phyloP scores from a whole-genome alignment of 257 asterid species.

The Solanum arcanum region DNA sequence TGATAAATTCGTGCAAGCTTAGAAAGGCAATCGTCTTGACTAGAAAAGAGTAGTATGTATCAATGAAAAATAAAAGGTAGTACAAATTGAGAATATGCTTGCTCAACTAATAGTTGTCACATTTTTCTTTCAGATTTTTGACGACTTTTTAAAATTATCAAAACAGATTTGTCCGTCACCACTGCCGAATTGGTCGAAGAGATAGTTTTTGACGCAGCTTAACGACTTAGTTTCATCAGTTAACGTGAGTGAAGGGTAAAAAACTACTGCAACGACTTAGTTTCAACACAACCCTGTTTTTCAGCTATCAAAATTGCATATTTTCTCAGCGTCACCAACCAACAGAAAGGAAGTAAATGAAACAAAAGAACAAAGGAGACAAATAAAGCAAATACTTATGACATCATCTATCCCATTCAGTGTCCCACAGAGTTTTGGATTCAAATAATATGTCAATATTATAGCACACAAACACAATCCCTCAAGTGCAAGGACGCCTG shows the following conservation, averaged over 20 bases:
- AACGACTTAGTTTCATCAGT: conserved; percentile 25
- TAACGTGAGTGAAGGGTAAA: background rate
- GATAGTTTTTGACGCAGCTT: conserved; percentile 1
- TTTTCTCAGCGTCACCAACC: background rate
- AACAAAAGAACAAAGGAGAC: background rate
- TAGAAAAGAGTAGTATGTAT: background rate
- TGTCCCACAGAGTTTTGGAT: background rate
- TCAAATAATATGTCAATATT: background rate
- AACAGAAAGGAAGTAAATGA: background rate
- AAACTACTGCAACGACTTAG: background rate
- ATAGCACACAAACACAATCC: background rate
- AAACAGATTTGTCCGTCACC: background rate
- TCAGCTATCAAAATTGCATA: background rate
- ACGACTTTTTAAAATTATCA: background rate
- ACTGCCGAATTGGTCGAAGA: background rate
- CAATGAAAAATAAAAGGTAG: background rate
- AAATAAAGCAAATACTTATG: background rate
- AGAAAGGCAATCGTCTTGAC: background rate
- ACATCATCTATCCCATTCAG: background rate
- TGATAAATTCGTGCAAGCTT: background rate
- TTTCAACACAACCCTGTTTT: background rate
- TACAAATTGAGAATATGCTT: background rate
- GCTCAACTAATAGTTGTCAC: background rate
- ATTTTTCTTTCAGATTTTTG: background rate
- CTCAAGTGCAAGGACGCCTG: background rate